Evolutionary conservation across 257 asterid genomes (phyloP).

Genomic region (Knoxia roxburghii): DNA sequence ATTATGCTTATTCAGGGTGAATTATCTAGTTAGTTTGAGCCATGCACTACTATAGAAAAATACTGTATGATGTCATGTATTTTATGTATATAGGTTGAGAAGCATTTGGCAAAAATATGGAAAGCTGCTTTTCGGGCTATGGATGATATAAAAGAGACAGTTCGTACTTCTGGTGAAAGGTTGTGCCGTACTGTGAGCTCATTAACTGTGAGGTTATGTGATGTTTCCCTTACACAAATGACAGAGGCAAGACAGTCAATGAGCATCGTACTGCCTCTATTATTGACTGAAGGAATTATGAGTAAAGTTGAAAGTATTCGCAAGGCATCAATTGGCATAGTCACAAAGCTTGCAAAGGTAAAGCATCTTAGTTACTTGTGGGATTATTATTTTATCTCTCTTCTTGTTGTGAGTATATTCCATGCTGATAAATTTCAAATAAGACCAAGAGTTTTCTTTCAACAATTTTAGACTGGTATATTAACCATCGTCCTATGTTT

Average conservation of each 20-base stretch:
- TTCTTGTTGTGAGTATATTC: background rate
- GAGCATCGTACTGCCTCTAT: conserved; percentile 76
- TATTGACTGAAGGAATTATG: conserved; percentile 91
- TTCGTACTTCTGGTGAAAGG: conserved; percentile 91
- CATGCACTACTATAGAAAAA: background rate
- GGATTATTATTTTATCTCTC: background rate
- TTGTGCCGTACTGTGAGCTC: conserved; percentile 83
- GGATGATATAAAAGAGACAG: conserved; percentile 98
- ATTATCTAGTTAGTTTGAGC: background rate
- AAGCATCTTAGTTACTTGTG: background rate
- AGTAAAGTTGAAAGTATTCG: conserved; percentile 87
- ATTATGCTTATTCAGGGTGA: background rate
- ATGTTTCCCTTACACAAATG: conserved; percentile 78
- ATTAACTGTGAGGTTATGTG: conserved; percentile 82
- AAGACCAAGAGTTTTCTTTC: background rate
- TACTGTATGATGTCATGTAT: background rate
- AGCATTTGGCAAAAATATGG: conserved; percentile 82
- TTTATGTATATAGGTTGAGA: conserved; percentile 66
- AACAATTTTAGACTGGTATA: no score
- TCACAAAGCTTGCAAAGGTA: conserved; percentile 87
- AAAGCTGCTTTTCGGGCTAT: conserved; percentile 89
- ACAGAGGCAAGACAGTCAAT: conserved; percentile 72
- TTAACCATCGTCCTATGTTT: no score
- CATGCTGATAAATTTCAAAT: background rate
- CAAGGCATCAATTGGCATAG: conserved; percentile 88